Evolutionary conservation across 345 rosid species (phyloP), one percentile per base, ranked within the genome.

Genomic region (Populus euphratica): DNA sequence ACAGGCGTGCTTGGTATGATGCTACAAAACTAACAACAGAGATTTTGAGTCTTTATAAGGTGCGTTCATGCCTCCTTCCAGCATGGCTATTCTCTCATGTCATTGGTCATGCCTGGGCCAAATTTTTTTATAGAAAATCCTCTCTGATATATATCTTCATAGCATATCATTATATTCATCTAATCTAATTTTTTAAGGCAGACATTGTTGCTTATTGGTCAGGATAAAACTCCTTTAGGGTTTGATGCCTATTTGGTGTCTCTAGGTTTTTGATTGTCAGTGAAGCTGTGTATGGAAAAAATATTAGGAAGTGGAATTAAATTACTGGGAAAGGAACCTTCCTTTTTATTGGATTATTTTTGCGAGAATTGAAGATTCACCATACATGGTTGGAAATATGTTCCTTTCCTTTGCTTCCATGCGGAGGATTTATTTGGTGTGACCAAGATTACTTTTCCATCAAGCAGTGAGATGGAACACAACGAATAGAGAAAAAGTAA

Each of bases 1-100:
- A 93, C 78, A 91, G 94, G 38, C 91, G 94, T 56, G 97, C 99
- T 50, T 95, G 99, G 99, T 89, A 93, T 82, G 97, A 95, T 82
- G 88, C 93, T 61, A 77, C 92, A 77, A 92, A 93, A 87, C 81
- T 93, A 77, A 91, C 98, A 35, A 66, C 96, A 63, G 98, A 95
- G 72, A 90, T 91, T 73, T 84, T 95, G 82, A 93, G 85, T 85
- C 89, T 93, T 72, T 93, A 95, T 77, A 95, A 93, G 94, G 98
- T 94, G 85, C 76, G 72, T 54, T 73, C 54, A 52, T 25, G 27
- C 33, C 69, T 38, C 21, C 35, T 16, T 5, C 20, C 23, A 7
- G 36, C 33, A 5, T 70, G 33, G n/a, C 29, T 4, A 9, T 4
- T 31, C 44, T 35, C 39, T 31, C 14, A 35, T 17, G 8, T 38